These are phyloP conservation scores for Hypoxylon sp. DNA, from an alignment of 2,329 filamentous ascomycete genomes.

Conservation along the genomic window DNA sequence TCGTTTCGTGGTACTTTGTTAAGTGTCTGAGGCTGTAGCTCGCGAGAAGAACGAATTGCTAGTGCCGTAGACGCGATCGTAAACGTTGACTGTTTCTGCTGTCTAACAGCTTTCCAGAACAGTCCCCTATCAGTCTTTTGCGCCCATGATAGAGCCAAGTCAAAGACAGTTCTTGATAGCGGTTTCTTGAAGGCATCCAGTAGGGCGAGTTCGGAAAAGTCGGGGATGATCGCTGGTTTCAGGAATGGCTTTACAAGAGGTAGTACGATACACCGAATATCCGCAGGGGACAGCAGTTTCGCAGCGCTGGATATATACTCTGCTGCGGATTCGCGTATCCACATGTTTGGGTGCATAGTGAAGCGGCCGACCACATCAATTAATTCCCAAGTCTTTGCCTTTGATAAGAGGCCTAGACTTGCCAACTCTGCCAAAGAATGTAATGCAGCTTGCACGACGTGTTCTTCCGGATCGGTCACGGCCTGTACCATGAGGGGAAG, in stretches of 20 bases:
- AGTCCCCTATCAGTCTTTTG: slow-evolving; percentile 82
- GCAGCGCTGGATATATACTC: slow-evolving; percentile 86
- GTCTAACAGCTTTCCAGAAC: slow-evolving; percentile 87
- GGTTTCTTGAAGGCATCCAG: slow-evolving; percentile 89
- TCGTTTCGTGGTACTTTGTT: slow-evolving; percentile 81
- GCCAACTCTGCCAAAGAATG: slow-evolving; percentile 91
- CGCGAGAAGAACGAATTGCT: slow-evolving; percentile 69
- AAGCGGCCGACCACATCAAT: slow-evolving; percentile 87
- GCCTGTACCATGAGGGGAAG: slow-evolving; percentile 96
- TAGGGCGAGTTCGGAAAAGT: slow-evolving; percentile 79
- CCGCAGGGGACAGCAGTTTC: slow-evolving; percentile 81
- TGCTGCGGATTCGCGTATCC: slow-evolving; percentile 91
- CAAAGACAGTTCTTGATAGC: slow-evolving; percentile 82
- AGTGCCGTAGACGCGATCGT: slow-evolving; percentile 72
- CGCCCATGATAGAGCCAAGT: slow-evolving; percentile 90
- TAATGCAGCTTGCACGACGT: slow-evolving; percentile 91
- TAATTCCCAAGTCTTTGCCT: slow-evolving; percentile 88
- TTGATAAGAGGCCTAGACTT: slow-evolving; percentile 86
- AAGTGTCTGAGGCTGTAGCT: slow-evolving; percentile 70
- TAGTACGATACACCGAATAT: slow-evolving; percentile 85
- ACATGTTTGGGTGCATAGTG: slow-evolving; percentile 92
- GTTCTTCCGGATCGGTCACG: slow-evolving; percentile 91
- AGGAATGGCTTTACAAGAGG: slow-evolving; percentile 87
- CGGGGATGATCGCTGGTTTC: slow-evolving; percentile 76
- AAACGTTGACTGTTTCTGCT: slow-evolving; percentile 75